Percentiles rank a stretch among this genome's conserved stretches.
Conservation (phyloP, 176 grass and related monocot species). For the Guadua angustifolia region DNA sequence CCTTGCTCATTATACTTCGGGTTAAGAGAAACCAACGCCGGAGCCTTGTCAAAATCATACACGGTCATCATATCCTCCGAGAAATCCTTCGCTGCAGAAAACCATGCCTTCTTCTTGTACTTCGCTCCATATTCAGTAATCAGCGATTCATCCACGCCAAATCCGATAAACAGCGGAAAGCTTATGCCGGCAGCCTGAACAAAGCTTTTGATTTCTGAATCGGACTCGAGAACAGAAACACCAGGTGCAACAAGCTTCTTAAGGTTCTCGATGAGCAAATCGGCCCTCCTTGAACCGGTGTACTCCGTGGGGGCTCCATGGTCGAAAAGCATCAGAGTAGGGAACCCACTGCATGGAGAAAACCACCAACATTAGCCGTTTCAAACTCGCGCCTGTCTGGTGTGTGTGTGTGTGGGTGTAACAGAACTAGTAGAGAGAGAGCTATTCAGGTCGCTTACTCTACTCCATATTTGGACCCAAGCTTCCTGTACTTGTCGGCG, state of each 20-base stretch:
- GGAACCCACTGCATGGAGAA: conserved; percentile 74
- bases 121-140: conserved; percentile 59
- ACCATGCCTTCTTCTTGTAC: conserved; percentile 96
- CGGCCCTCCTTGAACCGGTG: conserved; percentile 82
- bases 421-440: neutral
- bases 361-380: conserved; percentile 4
- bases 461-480: conserved; percentile 89
- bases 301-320: conserved; percentile 78
- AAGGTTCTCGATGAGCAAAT: conserved; percentile 65
- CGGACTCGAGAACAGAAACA: conserved; percentile 69
- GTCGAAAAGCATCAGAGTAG: conserved; percentile 86
- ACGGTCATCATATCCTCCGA: conserved; percentile 77
- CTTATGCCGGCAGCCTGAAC: conserved; percentile 57
- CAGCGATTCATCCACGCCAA: conserved; percentile 65
- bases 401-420: conserved; percentile 28
- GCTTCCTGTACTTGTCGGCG: conserved; percentile 91
- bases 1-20: conserved; percentile 79
- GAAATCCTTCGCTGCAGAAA: conserved; percentile 72
- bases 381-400: neutral
- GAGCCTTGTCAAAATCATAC: conserved; percentile 89
- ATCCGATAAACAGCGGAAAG: conserved; percentile 84
- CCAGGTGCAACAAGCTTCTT: conserved; percentile 77
- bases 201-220: conserved; percentile 64
- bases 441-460: conserved; percentile 62
- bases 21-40: conserved; percentile 73